phyloP scores from a whole-genome alignment of 148 eudicot species.

The Persicaria tinctoria region DNA sequence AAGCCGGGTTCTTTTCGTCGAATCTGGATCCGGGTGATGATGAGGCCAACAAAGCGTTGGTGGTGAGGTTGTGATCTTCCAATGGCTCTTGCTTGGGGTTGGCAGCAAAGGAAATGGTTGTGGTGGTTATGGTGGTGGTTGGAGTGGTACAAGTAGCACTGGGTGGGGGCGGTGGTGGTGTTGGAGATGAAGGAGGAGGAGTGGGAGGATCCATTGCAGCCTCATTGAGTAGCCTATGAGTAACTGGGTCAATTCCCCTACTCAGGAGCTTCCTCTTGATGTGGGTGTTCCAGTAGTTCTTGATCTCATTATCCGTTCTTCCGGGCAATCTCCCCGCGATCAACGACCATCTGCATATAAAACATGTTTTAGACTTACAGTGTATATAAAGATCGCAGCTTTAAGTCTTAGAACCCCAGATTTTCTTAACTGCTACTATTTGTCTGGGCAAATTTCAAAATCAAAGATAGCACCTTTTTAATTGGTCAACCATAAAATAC shows the following conservation, averaged over 20 bases:
- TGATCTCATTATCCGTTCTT: conserved; percentile 66
- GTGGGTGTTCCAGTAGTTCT: conserved; percentile 70
- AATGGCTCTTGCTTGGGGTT: background rate
- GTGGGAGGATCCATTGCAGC: background rate
- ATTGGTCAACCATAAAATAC: too few species aligned
- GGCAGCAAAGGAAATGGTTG: conserved; percentile 29
- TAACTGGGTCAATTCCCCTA: conserved; percentile 55
- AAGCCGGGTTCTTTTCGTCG: background rate
- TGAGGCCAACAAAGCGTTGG: conserved; percentile 1
- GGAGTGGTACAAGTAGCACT: background rate
- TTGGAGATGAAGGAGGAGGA: background rate
- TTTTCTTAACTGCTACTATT: background rate
- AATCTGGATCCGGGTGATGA: background rate
- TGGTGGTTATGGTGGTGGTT: conserved; percentile 13
- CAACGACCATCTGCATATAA: conserved; percentile 45
- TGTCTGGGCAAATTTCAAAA: background rate
- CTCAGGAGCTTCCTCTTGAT: conserved; percentile 54
- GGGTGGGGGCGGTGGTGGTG: conserved; percentile 4
- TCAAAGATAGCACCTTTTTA: too few species aligned
- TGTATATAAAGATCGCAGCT: background rate
- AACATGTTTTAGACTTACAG: background rate
- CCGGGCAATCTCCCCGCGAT: conserved; percentile 65
- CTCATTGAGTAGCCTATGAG: conserved; percentile 43
- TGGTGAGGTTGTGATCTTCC: background rate
- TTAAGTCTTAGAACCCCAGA: background rate